Evolutionary conservation across 2,329 filamentous ascomycete genomes (phyloP), one percentile per base, ranked within the genome.

Genomic region (Epichloe hybrida): DNA sequence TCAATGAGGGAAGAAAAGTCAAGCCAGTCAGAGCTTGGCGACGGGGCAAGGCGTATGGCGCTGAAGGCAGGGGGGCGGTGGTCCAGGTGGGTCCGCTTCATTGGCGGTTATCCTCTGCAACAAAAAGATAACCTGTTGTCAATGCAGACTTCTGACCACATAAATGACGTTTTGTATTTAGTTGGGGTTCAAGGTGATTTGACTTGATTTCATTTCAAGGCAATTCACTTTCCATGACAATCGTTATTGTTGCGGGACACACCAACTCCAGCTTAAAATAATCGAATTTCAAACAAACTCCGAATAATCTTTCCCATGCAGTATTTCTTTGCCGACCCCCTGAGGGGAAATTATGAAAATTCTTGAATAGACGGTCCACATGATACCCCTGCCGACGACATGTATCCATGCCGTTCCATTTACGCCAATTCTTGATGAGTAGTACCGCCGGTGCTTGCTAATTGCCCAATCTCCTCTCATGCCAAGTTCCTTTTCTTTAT

Each of bases 1-100:
- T 27, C n/a, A n/a, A 35, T 12, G 27, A 38, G 8, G 46, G 27
- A 38, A 31, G 39, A 49, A 49, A 49, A 49, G 38, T 42, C 34
- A 39, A 17, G 31, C 15, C n/a, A 38, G 42, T n/a, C 9, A 31
- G 27, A 11, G 13, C 36, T 44, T 38, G 39, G 40, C 34, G 27
- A 43, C 31, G 39, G 37, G 39, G 27, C 38, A 49, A 9, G 2
- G 27, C 27, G 39, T 6, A 49, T 43, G 48, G 31, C 23, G 41
- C 41, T 44, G 48, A n/a, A 4, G 40, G 48, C 40, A 49, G 17
- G 48, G 48, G 23, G 6, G 23, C 17, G 17, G 6, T 27, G 23
- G 27, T 49, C 39, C 23, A 11, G 40, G 48, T 49, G 48, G 48
- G 48, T 44, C 48, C 6, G 45, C n/a, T n/a, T 39, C 46, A 17